These are phyloP conservation scores for Misopates orontium DNA, from an alignment of 257 asterid genomes.

Conservation along the genomic window DNA sequence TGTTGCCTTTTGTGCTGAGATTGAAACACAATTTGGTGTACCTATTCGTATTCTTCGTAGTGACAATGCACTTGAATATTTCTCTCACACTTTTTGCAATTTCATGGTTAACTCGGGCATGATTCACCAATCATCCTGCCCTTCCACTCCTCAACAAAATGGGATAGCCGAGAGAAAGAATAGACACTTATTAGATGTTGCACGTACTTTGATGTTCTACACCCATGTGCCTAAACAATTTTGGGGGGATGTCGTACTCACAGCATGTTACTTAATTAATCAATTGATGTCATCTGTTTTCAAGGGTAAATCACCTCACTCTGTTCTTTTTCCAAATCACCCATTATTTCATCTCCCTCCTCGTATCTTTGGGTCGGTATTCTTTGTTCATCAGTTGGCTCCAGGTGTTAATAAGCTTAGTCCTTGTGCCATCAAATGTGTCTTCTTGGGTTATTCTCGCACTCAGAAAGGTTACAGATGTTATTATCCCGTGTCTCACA, in stretches of 20 bases:
- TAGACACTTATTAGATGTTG: background rate
- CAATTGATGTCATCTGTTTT: background rate
- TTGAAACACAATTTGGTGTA: too few relatives aligned
- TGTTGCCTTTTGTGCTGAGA: too few relatives aligned
- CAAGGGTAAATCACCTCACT: background rate
- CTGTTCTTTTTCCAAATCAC: background rate
- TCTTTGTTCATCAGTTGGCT: background rate
- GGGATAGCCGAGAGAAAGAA: background rate
- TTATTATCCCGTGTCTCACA: background rate
- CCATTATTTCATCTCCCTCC: background rate
- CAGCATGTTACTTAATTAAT: too few relatives aligned
- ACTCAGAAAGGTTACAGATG: background rate
- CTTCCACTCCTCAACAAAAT: too few relatives aligned
- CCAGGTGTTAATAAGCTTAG: background rate
- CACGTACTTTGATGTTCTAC: background rate
- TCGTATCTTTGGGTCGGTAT: background rate
- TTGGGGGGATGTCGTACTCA: too few relatives aligned
- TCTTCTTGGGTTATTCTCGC: background rate
- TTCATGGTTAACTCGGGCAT: too few relatives aligned
- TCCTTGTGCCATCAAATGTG: background rate
- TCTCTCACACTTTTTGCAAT: too few relatives aligned
- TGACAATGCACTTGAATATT: too few relatives aligned
- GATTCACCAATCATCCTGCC: too few relatives aligned
- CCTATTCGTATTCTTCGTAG: too few relatives aligned
- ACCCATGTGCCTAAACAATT: background rate